Base-by-base conservation (phyloP, 2,329 filamentous ascomycete genomes). In the Colletotrichum falcatum region DNA sequence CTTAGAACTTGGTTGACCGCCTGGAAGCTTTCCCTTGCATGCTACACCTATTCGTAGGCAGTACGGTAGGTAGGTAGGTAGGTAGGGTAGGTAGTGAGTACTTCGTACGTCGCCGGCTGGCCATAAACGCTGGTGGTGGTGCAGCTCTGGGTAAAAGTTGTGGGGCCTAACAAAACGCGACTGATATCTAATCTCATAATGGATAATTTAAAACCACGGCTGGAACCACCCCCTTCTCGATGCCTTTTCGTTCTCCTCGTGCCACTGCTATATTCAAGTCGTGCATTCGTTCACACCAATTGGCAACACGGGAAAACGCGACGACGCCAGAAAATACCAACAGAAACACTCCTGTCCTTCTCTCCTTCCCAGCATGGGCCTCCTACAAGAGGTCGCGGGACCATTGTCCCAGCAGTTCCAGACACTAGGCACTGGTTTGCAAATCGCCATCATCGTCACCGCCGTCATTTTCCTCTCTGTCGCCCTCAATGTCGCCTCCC, bases 401-500 rank as follows among this genome's bases (percentile, higher is more conserved):
- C 87, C 84, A 75, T 78, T 86, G 80, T 81, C 81, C 79, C 83
- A 86, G 74, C 81, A 84, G 74, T 86, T 86, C 78, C 80, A 81
- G 60, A 77, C 83, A 74, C 83, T 89, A 73, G 82, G 84, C 26
- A 78, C 82, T 33, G 82, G 78, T 35, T 79, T 82, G 70, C 87
- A 89, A 80, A 78, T 87, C 53, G 83, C 78, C 71, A 78, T 85
- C 68, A 81, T 80, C 58, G 65, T 87, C 37, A 80, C 74, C 44
- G 78, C 77, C 51, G 78, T 88, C 70, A 54, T 91, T 72, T 79
- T 83, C 42, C 60, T 90, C 67, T 81, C 90, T 23, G 88, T 98
- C 66, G 78, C 93, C 70, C 77, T 95, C 83, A 98, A 98, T 81
- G 90, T 98, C 74, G 78, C 93, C 75, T 86, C 86, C 73, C 95